Percentiles rank a stretch among this genome's conserved stretches.
These are phyloP conservation scores for Phytopythium litorale DNA, from an alignment of 352 stramenopile genomes.

Conservation along the genomic window DNA sequence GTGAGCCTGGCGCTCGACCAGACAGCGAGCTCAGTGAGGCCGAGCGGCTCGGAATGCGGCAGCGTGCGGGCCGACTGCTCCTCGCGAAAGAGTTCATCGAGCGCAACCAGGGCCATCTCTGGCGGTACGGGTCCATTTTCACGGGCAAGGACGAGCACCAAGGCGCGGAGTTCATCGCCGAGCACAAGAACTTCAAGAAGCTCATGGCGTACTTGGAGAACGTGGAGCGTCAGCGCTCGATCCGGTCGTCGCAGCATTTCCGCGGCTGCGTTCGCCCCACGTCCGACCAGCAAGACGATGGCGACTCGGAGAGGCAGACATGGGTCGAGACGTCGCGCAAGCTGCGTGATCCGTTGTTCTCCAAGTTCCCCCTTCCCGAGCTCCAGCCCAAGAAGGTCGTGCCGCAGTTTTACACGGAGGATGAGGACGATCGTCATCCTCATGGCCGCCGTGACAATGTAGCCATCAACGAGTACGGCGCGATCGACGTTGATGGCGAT, in stretches of 20 bases:
- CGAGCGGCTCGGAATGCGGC: constrained; percentile 43
- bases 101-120: constrained; percentile 58
- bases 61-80: constrained; percentile 46
- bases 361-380: constrained; percentile 42
- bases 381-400: constrained; percentile 37
- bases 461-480: constrained; percentile 43
- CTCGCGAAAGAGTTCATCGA: constrained; percentile 71
- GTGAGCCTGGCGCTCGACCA: constrained; percentile 9
- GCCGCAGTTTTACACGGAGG: neutral
- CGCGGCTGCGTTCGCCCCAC: constrained; percentile 25
- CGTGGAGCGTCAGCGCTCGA: constrained; percentile 49
- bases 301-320: constrained; percentile 21
- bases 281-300: constrained; percentile 1
- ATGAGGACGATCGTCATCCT: constrained; percentile 1
- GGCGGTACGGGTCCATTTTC: constrained; percentile 67
- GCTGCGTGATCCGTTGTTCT: constrained; percentile 31
- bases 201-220: constrained; percentile 60
- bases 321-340: constrained; percentile 67
- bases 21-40: constrained; percentile 17
- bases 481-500: constrained; percentile 58
- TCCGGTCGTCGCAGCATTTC: constrained; percentile 53
- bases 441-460: constrained; percentile 2
- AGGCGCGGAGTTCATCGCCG: constrained; percentile 44
- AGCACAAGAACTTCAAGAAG: constrained; percentile 65
- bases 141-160: constrained; percentile 53